Evolutionary conservation across 768 basidiomycete species (phyloP), one percentile per base, ranked within the genome.

Genomic region (Psilocybe cyanescens): DNA sequence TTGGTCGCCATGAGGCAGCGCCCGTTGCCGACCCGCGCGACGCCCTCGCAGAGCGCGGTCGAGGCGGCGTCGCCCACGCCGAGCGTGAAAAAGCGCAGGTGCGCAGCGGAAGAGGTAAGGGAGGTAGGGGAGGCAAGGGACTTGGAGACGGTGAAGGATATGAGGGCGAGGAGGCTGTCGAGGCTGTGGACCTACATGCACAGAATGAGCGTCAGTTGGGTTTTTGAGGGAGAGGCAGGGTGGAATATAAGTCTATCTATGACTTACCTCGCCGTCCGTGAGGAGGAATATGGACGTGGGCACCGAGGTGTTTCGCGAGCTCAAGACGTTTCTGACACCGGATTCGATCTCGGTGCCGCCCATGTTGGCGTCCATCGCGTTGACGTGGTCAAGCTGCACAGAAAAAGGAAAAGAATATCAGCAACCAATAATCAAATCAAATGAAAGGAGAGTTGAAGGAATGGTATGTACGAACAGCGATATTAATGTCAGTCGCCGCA

Each of bases 21-120:
- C 17, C 59, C 59, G 12, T 55, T 39, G 4, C 59, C 59, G 12
- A 19, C 30, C 11, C 59, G 59, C 14, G 59, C 59, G 17, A 60
- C 30, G 8, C 59, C 59, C 19, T 60, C 54, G 37, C 59, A 60
- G 19, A 60, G 47, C 1, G 59, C 54, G 1, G 59, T 60, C 11
- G 59, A 60, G 8, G 59, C 59, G 19, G 54, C 46, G 44, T 60
- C 35, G 14, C 59, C 59, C 2, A 60, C 47, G 9, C 59, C 59
- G 2, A 60, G 52, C 4, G 59, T 50, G 16, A 60, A 60, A 3
- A 55, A 37, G 7, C 59, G 59, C 17, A 60, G 59, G 28, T 55
- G 54, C 4, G 46, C 19, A 1, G 8, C n/a, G 41, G 4, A 4
- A 1, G 41, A 8, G 41, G 5, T 44, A 8, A 8, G 11, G 8